Evolutionary conservation across 768 basidiomycete species (phyloP), one percentile per base, ranked within the genome.

Genomic region (Pleurotus sapidus): DNA sequence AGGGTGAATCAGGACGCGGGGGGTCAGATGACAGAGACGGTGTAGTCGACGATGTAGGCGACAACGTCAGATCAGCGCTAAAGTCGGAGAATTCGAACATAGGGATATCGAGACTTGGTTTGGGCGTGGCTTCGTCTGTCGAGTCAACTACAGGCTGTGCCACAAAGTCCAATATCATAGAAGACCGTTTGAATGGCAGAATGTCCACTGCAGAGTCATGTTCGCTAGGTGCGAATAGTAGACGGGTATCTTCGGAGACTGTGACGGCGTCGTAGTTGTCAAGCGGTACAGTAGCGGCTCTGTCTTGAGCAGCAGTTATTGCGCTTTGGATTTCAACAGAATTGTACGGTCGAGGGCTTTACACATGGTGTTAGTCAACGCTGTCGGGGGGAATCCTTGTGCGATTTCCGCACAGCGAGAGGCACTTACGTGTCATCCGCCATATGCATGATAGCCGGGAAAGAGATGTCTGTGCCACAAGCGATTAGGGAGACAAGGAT

Each of bases 381-480:
- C 27, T 15, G 8, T 23, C 17, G 49, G 9, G 25, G 14, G 15
- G 25, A 17, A 40, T 37, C 20, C 42, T 18, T 38, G 34, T n/a
- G 27, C 37, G 17, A 40, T n/a, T 11, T n/a, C 4, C 20, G 23
- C 30, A 34, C 30, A 34, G 30, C 39, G n/a, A 42, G 51, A 42
- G 23, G 25, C 23, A 54, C 51, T 54, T 54, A 54, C 51, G 51
- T 54, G 51, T 37, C 51, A 54, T 54, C 51, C 51, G 51, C 51
- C 51, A 42, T 54, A 11, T n/a, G 18, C 34, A 54, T 17, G 24
- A 54, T 45, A 15, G 11, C 11, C 25, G 18, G 47, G 24, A 49
- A 18, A 12, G 17, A 24, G 5, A 24, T 34, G 30, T 34, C 30
- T 34, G 30, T 11, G 9, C 30, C 30, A 34, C 47, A 25, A 49